Evolutionary conservation across 305 asterid species (phyloP).

Genomic region (Ajuga reptans): DNA sequence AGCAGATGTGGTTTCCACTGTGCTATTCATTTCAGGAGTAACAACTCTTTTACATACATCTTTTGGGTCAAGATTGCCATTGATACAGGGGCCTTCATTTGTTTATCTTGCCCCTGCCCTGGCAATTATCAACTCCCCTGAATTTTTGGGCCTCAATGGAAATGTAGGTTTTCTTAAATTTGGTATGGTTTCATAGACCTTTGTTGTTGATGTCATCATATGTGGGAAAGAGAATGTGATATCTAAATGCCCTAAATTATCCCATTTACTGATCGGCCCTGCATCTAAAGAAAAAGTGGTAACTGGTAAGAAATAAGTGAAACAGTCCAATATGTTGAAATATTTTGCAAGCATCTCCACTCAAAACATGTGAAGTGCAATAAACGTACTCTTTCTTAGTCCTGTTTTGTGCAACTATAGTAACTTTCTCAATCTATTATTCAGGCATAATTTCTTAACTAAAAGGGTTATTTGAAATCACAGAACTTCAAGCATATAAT

Average conservation of each 20-base stretch:
- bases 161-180: constrained; percentile 46
- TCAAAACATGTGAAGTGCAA: not conserved
- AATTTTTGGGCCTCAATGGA: constrained; percentile 71
- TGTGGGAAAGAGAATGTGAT: not conserved
- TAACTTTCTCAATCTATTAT: not conserved
- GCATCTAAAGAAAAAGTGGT: too few species aligned
- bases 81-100: constrained; percentile 97
- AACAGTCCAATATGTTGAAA: not conserved
- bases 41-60: constrained; percentile 78
- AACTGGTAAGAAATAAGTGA: too few species aligned
- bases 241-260: not conserved
- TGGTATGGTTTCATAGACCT: constrained; percentile 1
- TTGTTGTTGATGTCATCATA: not conserved
- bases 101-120: constrained; percentile 97
- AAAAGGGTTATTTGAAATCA: constrained; percentile 20
- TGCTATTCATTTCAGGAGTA: constrained; percentile 77
- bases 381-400: not conserved
- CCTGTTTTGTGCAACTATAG: not conserved
- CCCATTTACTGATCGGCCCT: not conserved
- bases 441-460: not conserved
- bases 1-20: constrained; percentile 83
- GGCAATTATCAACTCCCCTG: constrained; percentile 85
- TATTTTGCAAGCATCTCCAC: not conserved
- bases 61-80: constrained; percentile 93
- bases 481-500: constrained; percentile 95